These are phyloP conservation scores for Fusarium euwallaceae DNA, from an alignment of 2,329 filamentous ascomycete species.

Conservation along the genomic window DNA sequence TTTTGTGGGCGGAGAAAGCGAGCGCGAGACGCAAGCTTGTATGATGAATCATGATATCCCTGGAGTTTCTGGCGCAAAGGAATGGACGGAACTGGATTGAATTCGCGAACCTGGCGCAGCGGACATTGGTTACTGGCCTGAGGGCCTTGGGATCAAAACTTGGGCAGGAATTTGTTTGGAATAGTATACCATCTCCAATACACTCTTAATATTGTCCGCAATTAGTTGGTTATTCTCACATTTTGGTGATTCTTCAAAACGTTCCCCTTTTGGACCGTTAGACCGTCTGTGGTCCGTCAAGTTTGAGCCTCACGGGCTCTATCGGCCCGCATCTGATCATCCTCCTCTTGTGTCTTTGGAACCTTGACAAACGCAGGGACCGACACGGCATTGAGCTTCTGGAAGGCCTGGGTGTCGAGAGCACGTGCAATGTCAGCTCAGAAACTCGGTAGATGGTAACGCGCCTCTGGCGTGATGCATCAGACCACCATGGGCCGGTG, in stretches of 20 bases:
- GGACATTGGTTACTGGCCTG: constrained; percentile 29
- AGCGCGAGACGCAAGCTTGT: constrained; percentile 34
- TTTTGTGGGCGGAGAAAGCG: constrained; percentile 27
- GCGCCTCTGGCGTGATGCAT: constrained; percentile 36
- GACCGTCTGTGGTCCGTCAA: background rate
- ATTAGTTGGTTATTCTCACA: background rate
- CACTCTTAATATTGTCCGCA: constrained; percentile 36
- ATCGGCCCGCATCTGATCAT: constrained; percentile 19
- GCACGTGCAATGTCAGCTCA: constrained; percentile 37
- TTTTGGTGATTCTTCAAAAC: background rate
- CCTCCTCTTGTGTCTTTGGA: constrained; percentile 18
- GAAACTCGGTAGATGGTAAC: constrained; percentile 18
- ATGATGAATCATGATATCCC: constrained; percentile 46
- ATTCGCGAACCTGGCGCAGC: constrained; percentile 33
- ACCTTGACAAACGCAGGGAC: constrained; percentile 30
- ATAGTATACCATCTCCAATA: constrained; percentile 46
- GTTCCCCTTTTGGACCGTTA: background rate
- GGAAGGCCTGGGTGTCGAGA: constrained; percentile 12
- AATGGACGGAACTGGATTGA: constrained; percentile 21
- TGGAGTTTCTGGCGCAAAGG: constrained; percentile 42
- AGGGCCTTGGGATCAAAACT: constrained; percentile 31
- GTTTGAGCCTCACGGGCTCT: constrained; percentile 14
- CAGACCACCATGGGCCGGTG: constrained; percentile 45
- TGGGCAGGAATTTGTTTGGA: constrained; percentile 28
- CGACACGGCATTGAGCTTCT: constrained; percentile 19